Evolutionary conservation across 2,329 filamentous ascomycete species (phyloP), one percentile per base, ranked within the genome.

Genomic region (Sclerotinia sclerotiorum): DNA sequence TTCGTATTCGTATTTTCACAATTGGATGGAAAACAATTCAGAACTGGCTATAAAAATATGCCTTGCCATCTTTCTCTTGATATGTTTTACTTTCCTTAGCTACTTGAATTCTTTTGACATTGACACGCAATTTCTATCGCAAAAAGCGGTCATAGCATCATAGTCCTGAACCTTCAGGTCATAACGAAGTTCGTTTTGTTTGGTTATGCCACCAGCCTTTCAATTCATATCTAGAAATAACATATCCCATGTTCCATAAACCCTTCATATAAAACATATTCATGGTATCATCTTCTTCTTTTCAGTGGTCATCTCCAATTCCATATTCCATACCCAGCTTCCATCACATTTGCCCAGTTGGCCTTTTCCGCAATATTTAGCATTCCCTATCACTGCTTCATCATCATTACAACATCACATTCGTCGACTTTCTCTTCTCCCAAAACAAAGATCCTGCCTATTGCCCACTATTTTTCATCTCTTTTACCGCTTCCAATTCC

Each of bases 1-100:
- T n/a, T 44, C 56, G 56, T 58, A 58, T 58, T 58, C 56, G 56
- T 44, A 58, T 58, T 10, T 39, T 21, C 19, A 39, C 56, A 27
- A 21, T 13, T 3, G 15, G 3, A 27, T 24, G 55, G 21, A 21
- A 48, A 21, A 39, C 8, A 8, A 8, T 39, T 19, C 19, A 39
- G 35, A 42, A 21, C 19, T 49, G 21, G 46, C 6, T 49, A 24
- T n/a, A 11, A 13, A 49, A 44, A 42, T 44, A 42, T 58, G 55
- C 55, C 55, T 58, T 44, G 6, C 55, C 55, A 58, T 58, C 13
- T 19, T 21, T 42, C 4, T 27, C 32, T n/a, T 3, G 19, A 35
- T 35, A 29, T 21, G 32, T 55, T 1, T 15, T 32, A 32, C 19
- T 3, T 15, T 2, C 13, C 39, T 42, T 11, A 42, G 39, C 39